Evolutionary conservation across 2,329 filamentous ascomycete genomes (phyloP).

Genomic region (Aspergillus sp.): DNA sequence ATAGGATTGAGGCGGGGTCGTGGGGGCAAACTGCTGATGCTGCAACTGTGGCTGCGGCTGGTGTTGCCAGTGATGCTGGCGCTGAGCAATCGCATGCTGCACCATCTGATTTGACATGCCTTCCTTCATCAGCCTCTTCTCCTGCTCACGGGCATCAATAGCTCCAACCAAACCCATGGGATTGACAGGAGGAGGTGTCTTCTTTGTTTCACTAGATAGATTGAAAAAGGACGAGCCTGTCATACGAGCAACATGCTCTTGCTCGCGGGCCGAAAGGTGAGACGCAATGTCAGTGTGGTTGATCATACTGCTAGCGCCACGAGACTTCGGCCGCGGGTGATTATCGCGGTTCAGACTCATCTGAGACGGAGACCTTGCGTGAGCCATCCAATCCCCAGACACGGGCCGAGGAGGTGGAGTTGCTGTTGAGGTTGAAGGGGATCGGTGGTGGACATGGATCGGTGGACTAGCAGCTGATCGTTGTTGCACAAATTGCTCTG

Average conservation of each 20-base stretch:
- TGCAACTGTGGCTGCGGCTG: conserved; percentile 33
- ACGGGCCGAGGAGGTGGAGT: conserved; percentile 39
- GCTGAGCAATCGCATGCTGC: conserved; percentile 72
- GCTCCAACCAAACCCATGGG: conserved; percentile 73
- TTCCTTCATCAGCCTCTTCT: conserved; percentile 72
- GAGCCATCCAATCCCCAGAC: conserved; percentile 46
- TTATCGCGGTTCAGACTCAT: conserved; percentile 32
- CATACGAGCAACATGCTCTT: conserved; percentile 82
- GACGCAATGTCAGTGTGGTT: conserved; percentile 57
- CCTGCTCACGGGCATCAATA: conserved; percentile 78
- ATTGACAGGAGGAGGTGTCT: conserved; percentile 52
- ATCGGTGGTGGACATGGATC: conserved; percentile 64
- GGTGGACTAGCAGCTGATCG: conserved; percentile 65
- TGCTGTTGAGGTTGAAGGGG: conserved; percentile 55
- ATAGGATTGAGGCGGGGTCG: conserved; percentile 19
- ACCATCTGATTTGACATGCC: conserved; percentile 72
- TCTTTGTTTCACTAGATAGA: conserved; percentile 61
- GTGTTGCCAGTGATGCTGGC: conserved; percentile 61
- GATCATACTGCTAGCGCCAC: conserved; percentile 60
- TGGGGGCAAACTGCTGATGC: conserved; percentile 42
- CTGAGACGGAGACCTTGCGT: conserved; percentile 39
- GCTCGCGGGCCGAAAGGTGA: conserved; percentile 81
- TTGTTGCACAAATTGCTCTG: conserved; percentile 84
- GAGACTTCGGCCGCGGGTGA: conserved; percentile 53
- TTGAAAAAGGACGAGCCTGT: conserved; percentile 78